phyloP scores from a whole-genome alignment of 1,139 yeast genomes.

The Yamadazyma diddensiae region DNA sequence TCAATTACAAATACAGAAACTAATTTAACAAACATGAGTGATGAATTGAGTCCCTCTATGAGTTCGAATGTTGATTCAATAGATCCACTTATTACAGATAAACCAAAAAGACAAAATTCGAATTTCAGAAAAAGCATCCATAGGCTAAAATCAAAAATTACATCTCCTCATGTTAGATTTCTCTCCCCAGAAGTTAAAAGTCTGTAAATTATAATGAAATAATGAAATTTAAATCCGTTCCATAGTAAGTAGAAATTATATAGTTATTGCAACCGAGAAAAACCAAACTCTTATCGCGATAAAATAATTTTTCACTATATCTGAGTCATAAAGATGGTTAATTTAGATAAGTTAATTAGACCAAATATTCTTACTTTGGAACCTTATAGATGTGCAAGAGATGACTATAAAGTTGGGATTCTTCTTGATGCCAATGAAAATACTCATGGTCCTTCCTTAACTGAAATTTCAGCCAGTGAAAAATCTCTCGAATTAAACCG shows the following conservation, averaged over 20 bases:
- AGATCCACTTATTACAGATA: background rate
- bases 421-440: constrained; percentile 94
- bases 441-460: constrained; percentile 83
- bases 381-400: constrained; percentile 96
- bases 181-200: constrained; percentile 9
- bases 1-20: no score
- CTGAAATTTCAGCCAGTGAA: constrained; percentile 23
- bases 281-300: no score
- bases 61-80: background rate
- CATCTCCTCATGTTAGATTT: constrained; percentile 7
- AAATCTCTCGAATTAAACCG: constrained; percentile 61
- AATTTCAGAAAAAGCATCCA: background rate
- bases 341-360: constrained; percentile 62
- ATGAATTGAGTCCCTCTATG: background rate
- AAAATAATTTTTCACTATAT: constrained; percentile 2
- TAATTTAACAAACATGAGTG: background rate
- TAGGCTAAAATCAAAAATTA: constrained; percentile 4
- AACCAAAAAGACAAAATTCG: background rate
- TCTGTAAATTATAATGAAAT: no score
- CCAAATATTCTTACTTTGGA: constrained; percentile 78
- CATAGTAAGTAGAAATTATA: no score
- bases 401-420: constrained; percentile 82
- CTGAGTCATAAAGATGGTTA: constrained; percentile 11
- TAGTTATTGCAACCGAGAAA: no score
- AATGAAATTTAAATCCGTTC: no score